A percentile compares a stretch with the other conserved stretches of the same genome.
Evolutionary conservation across 1,284 basidiomycete genomes (phyloP).

Genomic region (Ustilago sp.): DNA sequence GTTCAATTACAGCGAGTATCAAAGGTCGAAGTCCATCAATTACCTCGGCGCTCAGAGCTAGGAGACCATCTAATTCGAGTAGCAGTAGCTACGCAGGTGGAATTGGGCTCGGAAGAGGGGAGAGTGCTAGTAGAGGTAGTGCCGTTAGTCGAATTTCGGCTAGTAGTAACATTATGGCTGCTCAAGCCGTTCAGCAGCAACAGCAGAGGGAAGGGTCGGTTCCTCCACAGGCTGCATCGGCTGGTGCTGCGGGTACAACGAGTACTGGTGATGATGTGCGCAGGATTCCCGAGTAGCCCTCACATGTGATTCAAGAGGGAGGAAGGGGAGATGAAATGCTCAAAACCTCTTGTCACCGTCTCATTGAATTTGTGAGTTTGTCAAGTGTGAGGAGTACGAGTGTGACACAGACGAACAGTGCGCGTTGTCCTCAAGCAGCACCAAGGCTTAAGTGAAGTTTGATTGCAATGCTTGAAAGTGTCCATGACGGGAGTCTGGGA

Average conservation of each 20-base stretch:
- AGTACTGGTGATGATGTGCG: neutral
- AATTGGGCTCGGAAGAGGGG: constrained; percentile 9
- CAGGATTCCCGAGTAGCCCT: constrained; percentile 6
- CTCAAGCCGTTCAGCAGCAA: neutral
- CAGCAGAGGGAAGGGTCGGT: neutral
- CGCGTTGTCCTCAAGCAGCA: neutral
- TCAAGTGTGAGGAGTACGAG: neutral
- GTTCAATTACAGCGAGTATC: constrained; percentile 34
- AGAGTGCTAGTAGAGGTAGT: constrained; percentile 21
- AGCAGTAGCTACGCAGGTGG: constrained; percentile 23
- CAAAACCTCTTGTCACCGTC: neutral
- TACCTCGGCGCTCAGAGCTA: constrained; percentile 19
- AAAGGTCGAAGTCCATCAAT: constrained; percentile 34
- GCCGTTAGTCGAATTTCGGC: constrained; percentile 31
- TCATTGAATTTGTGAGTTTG: neutral
- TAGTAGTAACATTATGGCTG: constrained; percentile 6
- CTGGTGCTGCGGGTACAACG: neutral
- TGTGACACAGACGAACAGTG: neutral
- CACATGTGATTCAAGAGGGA: neutral
- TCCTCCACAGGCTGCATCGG: constrained; percentile 1
- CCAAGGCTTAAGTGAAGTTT: neutral
- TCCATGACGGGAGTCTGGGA: neutral
- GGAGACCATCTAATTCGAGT: constrained; percentile 17
- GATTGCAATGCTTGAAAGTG: neutral
- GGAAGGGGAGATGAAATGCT: neutral